Evolutionary conservation across 345 rosid genomes (phyloP).

Genomic region (Raphanus raphanistrum): DNA sequence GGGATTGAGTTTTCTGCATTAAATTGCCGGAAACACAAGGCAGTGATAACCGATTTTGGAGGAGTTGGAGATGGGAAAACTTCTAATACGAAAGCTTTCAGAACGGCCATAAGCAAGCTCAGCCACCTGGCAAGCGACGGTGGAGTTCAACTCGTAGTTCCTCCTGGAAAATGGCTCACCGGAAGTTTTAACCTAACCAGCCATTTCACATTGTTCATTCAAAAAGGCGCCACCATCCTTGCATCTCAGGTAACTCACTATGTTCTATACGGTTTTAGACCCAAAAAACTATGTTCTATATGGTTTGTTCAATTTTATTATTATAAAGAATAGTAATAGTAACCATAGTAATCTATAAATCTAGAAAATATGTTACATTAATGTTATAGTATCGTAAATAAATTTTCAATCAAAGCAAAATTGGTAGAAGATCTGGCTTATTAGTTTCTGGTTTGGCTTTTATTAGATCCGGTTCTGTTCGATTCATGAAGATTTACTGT

Average conservation of each 20-base stretch:
- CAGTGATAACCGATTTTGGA: constrained; percentile 64
- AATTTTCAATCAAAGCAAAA: neutral
- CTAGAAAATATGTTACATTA: neutral
- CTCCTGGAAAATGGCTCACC: constrained; percentile 82
- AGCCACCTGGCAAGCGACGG: constrained; percentile 52
- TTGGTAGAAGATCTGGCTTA: neutral
- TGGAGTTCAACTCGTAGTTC: constrained; percentile 74
- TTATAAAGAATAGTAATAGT: neutral
- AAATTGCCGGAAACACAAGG: constrained; percentile 67
- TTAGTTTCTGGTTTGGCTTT: neutral
- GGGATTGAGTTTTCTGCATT: constrained; percentile 43
- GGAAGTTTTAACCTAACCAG: constrained; percentile 86
- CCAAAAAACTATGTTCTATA: neutral
- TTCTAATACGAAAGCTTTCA: constrained; percentile 60
- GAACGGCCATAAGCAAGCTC: constrained; percentile 51
- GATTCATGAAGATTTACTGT: neutral
- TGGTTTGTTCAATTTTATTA: neutral
- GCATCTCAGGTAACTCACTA: constrained; percentile 62
- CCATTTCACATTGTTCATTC: constrained; percentile 78
- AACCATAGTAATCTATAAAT: neutral
- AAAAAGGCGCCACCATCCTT: constrained; percentile 60
- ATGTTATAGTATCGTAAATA: neutral
- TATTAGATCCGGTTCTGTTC: constrained; percentile 11
- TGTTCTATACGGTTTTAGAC: neutral
- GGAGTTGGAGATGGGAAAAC: constrained; percentile 81